These are phyloP conservation scores for Staphylotrichum longicolle DNA, from an alignment of 495 filamentous ascomycete genomes.

Conservation along the genomic window DNA sequence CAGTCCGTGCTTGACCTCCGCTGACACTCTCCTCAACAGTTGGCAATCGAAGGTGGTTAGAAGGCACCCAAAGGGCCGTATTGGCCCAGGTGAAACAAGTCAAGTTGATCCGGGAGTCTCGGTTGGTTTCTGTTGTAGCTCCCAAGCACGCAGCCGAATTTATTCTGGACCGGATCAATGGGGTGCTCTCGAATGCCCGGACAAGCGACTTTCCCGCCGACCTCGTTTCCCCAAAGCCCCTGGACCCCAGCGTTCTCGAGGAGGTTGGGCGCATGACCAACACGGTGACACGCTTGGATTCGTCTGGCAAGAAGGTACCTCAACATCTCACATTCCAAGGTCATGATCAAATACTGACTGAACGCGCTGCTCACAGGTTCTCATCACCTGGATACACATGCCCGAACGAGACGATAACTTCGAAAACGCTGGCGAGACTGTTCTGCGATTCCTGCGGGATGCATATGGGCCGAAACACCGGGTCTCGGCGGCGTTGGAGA, in stretches of 20 bases:
- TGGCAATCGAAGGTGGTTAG: conserved; percentile 37
- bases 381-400: conserved; percentile 43
- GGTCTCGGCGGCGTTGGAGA: conserved; percentile 21
- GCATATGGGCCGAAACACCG: conserved; percentile 32
- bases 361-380: conserved; percentile 17
- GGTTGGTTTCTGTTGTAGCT: conserved; percentile 37
- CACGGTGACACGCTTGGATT: conserved; percentile 33
- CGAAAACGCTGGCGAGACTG: conserved; percentile 39
- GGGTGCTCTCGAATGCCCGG: conserved; percentile 29
- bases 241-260: conserved; percentile 32
- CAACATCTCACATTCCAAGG: conserved; percentile 13
- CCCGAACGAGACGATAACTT: conserved; percentile 20
- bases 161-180: conserved; percentile 42
- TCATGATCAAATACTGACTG: conserved; percentile 1
- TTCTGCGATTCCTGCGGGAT: conserved; percentile 45
- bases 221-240: conserved; percentile 23
- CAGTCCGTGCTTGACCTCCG: not conserved
- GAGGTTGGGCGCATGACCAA: conserved; percentile 47
- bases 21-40: conserved; percentile 25
- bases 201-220: conserved; percentile 19
- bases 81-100: conserved; percentile 38
- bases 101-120: conserved; percentile 27
- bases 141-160: conserved; percentile 33
- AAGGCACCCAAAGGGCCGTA: conserved; percentile 27
- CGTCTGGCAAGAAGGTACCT: conserved; percentile 28